Conservation (phyloP, 371 early-diverging fungal genomes). For the Apophysomyces ossiformis region DNA sequence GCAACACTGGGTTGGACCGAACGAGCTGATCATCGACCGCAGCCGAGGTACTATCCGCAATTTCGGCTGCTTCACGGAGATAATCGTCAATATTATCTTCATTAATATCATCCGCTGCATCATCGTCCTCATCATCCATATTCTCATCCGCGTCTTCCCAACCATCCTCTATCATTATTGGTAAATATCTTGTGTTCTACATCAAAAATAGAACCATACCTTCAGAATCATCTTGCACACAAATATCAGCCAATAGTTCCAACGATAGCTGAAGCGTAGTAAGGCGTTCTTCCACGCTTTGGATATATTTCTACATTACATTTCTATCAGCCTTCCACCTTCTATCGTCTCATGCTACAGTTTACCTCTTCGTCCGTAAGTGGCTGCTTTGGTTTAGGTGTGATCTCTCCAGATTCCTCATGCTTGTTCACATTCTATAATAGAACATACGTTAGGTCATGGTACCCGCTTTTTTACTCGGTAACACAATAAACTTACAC, state of each 20-base stretch:
- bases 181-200: neutral
- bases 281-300: constrained; percentile 58
- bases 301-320: constrained; percentile 32
- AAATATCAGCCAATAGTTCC: constrained; percentile 84
- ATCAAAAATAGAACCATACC: constrained; percentile 19
- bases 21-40: constrained; percentile 30
- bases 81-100: constrained; percentile 56
- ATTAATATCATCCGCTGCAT: constrained; percentile 50
- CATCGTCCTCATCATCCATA: constrained; percentile 55
- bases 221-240: constrained; percentile 64
- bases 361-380: constrained; percentile 54
- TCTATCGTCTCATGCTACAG: no score
- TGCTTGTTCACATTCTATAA: constrained; percentile 42
- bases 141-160: constrained; percentile 64
- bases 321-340: neutral
- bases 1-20: constrained; percentile 50
- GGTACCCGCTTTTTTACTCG: neutral
- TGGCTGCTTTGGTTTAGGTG: constrained; percentile 55
- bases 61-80: constrained; percentile 26
- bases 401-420: constrained; percentile 43
- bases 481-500: constrained; percentile 28
- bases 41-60: constrained; percentile 26
- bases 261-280: constrained; percentile 73
- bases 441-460: neutral
- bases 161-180: constrained; percentile 38